Conservation (phyloP, 176 grass and related monocot species). For the Cymbopogon citratus region DNA sequence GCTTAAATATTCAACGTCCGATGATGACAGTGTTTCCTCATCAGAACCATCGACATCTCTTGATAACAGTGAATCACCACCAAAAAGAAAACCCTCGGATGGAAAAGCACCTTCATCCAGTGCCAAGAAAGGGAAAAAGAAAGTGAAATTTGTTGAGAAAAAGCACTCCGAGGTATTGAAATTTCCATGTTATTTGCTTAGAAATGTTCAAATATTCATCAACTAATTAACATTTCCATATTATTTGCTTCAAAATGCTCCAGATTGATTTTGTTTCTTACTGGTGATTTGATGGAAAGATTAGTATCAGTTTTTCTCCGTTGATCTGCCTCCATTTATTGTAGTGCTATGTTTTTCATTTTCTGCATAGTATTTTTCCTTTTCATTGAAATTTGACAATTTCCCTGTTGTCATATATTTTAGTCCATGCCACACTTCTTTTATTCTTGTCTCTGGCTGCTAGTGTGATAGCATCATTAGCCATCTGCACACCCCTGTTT, state of each 20-base stretch:
- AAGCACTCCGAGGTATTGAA: slow-evolving; percentile 71
- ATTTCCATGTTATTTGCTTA: not conserved
- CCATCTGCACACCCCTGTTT: not conserved
- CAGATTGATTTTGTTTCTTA: not conserved
- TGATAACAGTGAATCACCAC: slow-evolving; percentile 45
- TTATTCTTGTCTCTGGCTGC: slow-evolving; percentile 9
- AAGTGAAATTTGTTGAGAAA: slow-evolving; percentile 55
- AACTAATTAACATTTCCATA: not conserved
- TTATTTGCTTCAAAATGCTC: slow-evolving; percentile 3
- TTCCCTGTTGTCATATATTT: slow-evolving; percentile 11
- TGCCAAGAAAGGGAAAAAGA: slow-evolving; percentile 71
- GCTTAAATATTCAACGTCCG: slow-evolving; percentile 32
- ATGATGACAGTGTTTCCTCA: slow-evolving; percentile 47
- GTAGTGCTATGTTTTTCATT: not conserved
- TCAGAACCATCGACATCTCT: slow-evolving; percentile 49
- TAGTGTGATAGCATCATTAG: not conserved
- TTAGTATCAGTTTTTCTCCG: not conserved
- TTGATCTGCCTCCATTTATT: slow-evolving; percentile 11
- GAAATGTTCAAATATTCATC: slow-evolving; percentile 16
- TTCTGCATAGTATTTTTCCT: slow-evolving; percentile 6
- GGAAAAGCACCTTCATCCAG: slow-evolving; percentile 42
- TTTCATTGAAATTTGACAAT: not conserved
- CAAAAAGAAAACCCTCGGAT: slow-evolving; percentile 58
- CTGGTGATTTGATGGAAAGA: not conserved
- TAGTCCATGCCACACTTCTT: not conserved